phyloP scores from a whole-genome alignment of 129 eudicot species.

The Flaveria robusta region DNA sequence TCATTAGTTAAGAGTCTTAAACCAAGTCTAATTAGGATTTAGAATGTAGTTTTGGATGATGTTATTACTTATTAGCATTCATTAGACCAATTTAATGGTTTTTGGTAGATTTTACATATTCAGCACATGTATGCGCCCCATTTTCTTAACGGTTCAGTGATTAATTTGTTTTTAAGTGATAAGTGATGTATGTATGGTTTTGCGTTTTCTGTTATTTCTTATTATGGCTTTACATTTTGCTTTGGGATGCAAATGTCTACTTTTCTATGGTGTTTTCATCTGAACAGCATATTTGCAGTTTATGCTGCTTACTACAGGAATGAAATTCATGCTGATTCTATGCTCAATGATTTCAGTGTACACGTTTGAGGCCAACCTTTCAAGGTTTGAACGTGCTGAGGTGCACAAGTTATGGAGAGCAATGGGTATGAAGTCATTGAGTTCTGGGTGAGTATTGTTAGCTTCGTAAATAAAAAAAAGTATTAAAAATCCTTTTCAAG shows the following conservation, averaged over 20 bases:
- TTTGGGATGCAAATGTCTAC: not conserved
- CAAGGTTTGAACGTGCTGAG: conserved; percentile 63
- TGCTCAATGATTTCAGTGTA: conserved; percentile 45
- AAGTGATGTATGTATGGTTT: not conserved
- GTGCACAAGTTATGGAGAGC: conserved; percentile 62
- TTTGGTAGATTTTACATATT: not conserved
- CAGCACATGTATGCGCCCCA: not conserved
- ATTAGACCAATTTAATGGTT: not conserved
- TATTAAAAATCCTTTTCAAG: not conserved
- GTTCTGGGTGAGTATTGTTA: conserved; percentile 69
- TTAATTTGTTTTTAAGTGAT: not conserved
- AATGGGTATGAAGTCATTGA: conserved; percentile 71
- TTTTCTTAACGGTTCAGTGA: not conserved
- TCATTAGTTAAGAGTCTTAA: not conserved
- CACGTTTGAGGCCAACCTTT: conserved; percentile 60
- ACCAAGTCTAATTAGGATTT: not conserved
- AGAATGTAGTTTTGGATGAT: not conserved
- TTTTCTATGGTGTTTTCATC: not conserved
- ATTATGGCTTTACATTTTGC: not conserved
- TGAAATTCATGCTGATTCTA: not conserved
- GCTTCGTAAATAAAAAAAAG: conserved; percentile 16
- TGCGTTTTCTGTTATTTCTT: not conserved
- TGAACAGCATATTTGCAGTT: not conserved
- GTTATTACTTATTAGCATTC: not conserved
- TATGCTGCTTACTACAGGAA: not conserved